A percentile compares a stretch with the other conserved stretches of the same genome.
Conservation (phyloP, 2,329 filamentous ascomycete species). For the Pyricularia pennisetigena region DNA sequence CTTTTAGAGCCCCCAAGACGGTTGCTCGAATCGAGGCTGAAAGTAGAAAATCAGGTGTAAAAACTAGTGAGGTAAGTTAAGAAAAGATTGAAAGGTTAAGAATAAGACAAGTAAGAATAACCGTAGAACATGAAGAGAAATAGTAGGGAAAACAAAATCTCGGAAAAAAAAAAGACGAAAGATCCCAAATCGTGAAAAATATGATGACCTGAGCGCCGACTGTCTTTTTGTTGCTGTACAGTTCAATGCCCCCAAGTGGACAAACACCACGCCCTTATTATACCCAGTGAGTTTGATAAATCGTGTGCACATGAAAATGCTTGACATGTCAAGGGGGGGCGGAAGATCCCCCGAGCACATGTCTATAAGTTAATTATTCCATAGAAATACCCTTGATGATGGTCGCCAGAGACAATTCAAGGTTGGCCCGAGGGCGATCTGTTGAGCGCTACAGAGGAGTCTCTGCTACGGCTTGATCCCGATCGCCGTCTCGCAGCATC, state of each 20-base stretch:
- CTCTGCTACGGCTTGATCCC: background rate
- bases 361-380: background rate
- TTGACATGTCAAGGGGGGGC: background rate
- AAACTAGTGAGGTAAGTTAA: background rate
- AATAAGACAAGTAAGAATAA: constrained; percentile 2
- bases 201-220: background rate
- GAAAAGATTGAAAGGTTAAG: background rate
- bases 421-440: background rate
- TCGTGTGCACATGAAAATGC: background rate
- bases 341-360: background rate
- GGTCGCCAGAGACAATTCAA: background rate
- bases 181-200: background rate
- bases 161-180: background rate
- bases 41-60: background rate
- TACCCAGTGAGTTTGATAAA: background rate
- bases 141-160: background rate
- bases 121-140: background rate
- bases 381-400: background rate
- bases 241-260: background rate
- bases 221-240: constrained; percentile 1
- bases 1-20: background rate
- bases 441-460: background rate
- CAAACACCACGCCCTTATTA: background rate
- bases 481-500: background rate
- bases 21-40: background rate